Evolutionary conservation across 306 rosid genomes (phyloP).

Genomic region (Casuarina cunninghamiana): DNA sequence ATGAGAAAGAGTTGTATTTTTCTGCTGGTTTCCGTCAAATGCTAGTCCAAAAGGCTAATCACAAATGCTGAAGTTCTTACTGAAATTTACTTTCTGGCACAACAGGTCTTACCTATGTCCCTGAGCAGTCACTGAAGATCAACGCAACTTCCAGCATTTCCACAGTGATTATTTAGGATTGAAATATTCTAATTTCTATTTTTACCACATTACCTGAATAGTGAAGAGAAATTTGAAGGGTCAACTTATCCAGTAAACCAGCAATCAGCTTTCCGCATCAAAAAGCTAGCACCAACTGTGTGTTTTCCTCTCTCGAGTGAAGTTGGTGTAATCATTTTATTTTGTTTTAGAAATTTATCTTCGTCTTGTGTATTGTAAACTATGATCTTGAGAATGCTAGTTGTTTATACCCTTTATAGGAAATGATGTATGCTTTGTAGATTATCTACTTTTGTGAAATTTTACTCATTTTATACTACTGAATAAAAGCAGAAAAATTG

Average conservation of each 20-base stretch:
- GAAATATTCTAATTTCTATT: slow-evolving; percentile 21
- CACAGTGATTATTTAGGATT: slow-evolving; percentile 46
- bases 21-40: slow-evolving; percentile 7
- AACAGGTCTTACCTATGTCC: slow-evolving; percentile 76
- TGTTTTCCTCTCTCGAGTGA: slow-evolving; percentile 19
- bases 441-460: slow-evolving; percentile 41
- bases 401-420: slow-evolving; percentile 37
- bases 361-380: slow-evolving; percentile 37
- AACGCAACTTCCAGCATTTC: slow-evolving; percentile 79
- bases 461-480: slow-evolving; percentile 33
- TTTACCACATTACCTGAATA: slow-evolving; percentile 16
- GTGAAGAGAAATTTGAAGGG: slow-evolving; percentile 24
- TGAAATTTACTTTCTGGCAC: slow-evolving; percentile 27
- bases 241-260: slow-evolving; percentile 15
- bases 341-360: slow-evolving; percentile 27
- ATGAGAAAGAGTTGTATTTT: slow-evolving; percentile 14
- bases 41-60: slow-evolving; percentile 26
- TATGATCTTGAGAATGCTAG: slow-evolving; percentile 31
- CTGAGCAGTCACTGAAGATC: slow-evolving; percentile 70
- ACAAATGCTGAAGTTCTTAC: slow-evolving; percentile 17
- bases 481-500: slow-evolving; percentile 24
- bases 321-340: slow-evolving; percentile 33
- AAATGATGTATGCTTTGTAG: slow-evolving; percentile 44
- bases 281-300: slow-evolving; percentile 27
- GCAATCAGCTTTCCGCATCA: slow-evolving; percentile 23